Evolutionary conservation across 1,139 yeast species (phyloP), one percentile per base, ranked within the genome.

Genomic region (Debaryomycetaceae sp.): DNA sequence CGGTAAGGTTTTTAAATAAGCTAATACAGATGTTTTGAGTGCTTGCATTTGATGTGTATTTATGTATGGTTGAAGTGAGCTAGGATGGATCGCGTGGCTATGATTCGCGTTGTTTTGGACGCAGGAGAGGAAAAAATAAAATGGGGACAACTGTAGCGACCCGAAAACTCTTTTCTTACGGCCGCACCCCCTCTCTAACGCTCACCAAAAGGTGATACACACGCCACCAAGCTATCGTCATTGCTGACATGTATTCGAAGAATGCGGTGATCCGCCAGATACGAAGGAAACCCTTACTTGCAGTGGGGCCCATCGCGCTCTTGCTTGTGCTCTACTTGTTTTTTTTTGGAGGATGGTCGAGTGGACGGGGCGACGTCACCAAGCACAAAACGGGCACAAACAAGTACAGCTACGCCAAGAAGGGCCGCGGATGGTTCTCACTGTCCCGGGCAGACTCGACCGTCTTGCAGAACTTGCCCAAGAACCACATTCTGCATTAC

Each of bases 401-500:
- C 15, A 61, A 61, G 42, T 78, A 78, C 49, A 63, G 64, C 36
- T 79, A 79, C 53, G 63, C 61, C 39, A 65, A 65, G 35, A 70
- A 65, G 44, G 50, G 61, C 35, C 61, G 65, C 48, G 63, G 75
- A 5, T 69, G 76, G 65, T 69, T 73, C 37, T 62, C 58, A 29
- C 61, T 57, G 36, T 49, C 58, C 46, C 46, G 70, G 59, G n/a
- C n/a, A n/a, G 69, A 64, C 47, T 44, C 61, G 34, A 70, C 74
- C 27, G 66, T 75, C 38, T 78, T 85, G 43, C 61, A 71, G 46
- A 75, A 75, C 51, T 56, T 76, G 32, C 84, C 86, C 17, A 82
- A 81, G 42, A 83, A 83, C 48, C 91, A 83, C 51, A 84, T 88
- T 45, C 74, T 83, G 28, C 93, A 85, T 51, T 86, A 83, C 53